phyloP scores from a whole-genome alignment of 768 basidiomycete species.

The Naganishia vaughanmartiniae region DNA sequence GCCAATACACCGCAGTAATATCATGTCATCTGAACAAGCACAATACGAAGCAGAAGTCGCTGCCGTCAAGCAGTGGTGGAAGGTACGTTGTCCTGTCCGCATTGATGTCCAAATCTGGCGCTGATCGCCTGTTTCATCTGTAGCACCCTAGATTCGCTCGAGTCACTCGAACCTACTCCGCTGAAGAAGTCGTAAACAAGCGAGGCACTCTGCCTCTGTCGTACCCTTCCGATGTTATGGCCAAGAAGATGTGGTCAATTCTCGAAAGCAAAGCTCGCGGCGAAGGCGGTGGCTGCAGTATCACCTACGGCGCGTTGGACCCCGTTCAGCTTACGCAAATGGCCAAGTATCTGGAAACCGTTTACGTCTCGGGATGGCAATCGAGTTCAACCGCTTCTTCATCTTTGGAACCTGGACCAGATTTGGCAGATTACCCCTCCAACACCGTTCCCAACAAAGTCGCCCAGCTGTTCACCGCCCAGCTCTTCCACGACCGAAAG shows the following conservation, averaged over 20 bases:
- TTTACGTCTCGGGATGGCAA: constrained; percentile 88
- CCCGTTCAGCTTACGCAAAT: constrained; percentile 98
- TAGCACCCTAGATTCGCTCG: constrained; percentile 82
- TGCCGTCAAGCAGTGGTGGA: constrained; percentile 86
- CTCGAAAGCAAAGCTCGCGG: constrained; percentile 68
- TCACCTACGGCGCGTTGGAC: constrained; percentile 99
- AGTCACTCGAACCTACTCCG: constrained; percentile 87
- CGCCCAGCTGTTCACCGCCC: constrained; percentile 94
- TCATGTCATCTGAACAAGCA: constrained; percentile 53
- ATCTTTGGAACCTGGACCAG: constrained; percentile 94
- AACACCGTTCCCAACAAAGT: constrained; percentile 99
- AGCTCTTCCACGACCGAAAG: constrained; percentile 98
- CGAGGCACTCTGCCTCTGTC: constrained; percentile 79
- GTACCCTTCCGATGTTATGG: constrained; percentile 80
- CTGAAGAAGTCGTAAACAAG: constrained; percentile 88
- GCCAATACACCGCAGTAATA: constrained; percentile 6
- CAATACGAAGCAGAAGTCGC: constrained; percentile 77
- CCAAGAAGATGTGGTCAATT: constrained; percentile 77
- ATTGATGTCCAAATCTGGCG: neutral
- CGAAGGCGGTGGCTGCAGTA: constrained; percentile 58
- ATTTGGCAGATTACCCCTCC: constrained; percentile 97
- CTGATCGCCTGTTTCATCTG: constrained; percentile 8
- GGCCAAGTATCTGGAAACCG: constrained; percentile 93
- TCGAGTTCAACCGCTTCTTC: constrained; percentile 89
- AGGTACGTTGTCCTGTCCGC: constrained; percentile 58